Conservation (phyloP, 108 stramenopile species). For the Discostella stelligeroides region DNA sequence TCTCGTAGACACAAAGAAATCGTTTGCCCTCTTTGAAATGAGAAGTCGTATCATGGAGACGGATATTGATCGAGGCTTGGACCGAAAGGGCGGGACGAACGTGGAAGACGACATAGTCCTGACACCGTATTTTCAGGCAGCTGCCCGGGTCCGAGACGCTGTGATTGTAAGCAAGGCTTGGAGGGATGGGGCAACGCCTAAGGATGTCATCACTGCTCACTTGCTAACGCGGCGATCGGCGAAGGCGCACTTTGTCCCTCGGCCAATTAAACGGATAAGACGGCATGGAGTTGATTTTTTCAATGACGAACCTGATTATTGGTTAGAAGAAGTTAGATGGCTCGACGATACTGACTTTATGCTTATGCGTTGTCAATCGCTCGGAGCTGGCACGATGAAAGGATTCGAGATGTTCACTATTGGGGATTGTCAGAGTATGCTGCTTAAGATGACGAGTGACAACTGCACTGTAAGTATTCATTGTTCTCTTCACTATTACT, state of each 20-base stretch:
- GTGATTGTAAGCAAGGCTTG: slow-evolving; percentile 89
- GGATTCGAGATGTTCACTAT: slow-evolving; percentile 90
- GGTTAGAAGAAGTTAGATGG: slow-evolving; percentile 77
- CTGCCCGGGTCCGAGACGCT: slow-evolving; percentile 82
- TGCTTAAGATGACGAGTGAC: slow-evolving; percentile 82
- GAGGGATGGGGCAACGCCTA: slow-evolving; percentile 84
- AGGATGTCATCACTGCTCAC: slow-evolving; percentile 75
- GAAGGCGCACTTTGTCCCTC: slow-evolving; percentile 55
- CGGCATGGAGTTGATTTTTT: slow-evolving; percentile 26
- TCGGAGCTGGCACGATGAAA: slow-evolving; percentile 75
- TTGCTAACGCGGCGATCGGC: slow-evolving; percentile 69
- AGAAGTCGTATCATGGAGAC: slow-evolving; percentile 91
- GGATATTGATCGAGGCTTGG: slow-evolving; percentile 86
- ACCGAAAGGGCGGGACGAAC: slow-evolving; percentile 77
- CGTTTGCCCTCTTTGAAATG: slow-evolving; percentile 88
- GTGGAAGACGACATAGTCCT: slow-evolving; percentile 80
- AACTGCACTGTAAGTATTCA: slow-evolving; percentile 62
- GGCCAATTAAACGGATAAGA: slow-evolving; percentile 36
- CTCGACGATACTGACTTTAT: slow-evolving; percentile 79
- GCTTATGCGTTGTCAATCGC: slow-evolving; percentile 74
- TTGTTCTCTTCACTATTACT: not conserved
- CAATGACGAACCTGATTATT: slow-evolving; percentile 42
- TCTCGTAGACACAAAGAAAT: slow-evolving; percentile 78
- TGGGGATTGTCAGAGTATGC: slow-evolving; percentile 88
- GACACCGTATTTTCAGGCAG: slow-evolving; percentile 70